phyloP scores from a whole-genome alignment of 306 rosid genomes.

The Corylus avellana region DNA sequence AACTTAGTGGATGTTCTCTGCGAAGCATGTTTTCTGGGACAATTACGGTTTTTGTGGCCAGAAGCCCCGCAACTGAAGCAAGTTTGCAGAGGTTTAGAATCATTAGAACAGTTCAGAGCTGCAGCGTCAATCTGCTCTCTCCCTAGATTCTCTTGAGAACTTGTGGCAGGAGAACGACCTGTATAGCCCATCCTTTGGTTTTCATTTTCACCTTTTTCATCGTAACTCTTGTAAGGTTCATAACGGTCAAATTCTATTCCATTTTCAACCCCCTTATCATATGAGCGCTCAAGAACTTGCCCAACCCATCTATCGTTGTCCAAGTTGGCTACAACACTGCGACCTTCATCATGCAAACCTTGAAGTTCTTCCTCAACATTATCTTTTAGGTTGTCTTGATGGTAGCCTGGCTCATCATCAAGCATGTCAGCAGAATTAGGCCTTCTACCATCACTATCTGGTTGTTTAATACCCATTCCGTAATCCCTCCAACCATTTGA shows the following conservation, averaged over 20 bases:
- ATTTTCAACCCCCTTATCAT: constrained; percentile 34
- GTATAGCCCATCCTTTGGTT: constrained; percentile 32
- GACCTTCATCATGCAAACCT: constrained; percentile 37
- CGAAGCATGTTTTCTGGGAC: constrained; percentile 40
- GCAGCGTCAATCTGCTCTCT: constrained; percentile 26
- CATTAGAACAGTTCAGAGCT: constrained; percentile 26
- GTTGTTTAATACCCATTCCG: constrained; percentile 17
- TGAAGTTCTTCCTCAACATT: constrained; percentile 31
- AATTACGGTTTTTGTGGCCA: constrained; percentile 57
- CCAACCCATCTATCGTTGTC: constrained; percentile 55
- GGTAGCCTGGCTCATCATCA: constrained; percentile 32
- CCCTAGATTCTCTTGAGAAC: constrained; percentile 31
- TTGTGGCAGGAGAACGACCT: constrained; percentile 35
- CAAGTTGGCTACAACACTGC: constrained; percentile 28
- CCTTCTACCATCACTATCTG: constrained; percentile 31
- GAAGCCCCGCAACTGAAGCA: constrained; percentile 57
- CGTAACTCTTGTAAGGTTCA: constrained; percentile 53
- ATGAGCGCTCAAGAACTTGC: constrained; percentile 32
- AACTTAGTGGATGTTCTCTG: constrained; percentile 30
- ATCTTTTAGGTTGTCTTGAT: constrained; percentile 26
- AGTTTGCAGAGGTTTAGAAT: constrained; percentile 23
- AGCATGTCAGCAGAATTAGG: constrained; percentile 32
- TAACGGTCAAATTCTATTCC: constrained; percentile 44
- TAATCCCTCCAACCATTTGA: constrained; percentile 36
- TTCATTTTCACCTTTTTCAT: constrained; percentile 38